These are phyloP conservation scores for Dysphania ambrosioides DNA, from an alignment of 148 eudicot genomes.

Conservation along the genomic window DNA sequence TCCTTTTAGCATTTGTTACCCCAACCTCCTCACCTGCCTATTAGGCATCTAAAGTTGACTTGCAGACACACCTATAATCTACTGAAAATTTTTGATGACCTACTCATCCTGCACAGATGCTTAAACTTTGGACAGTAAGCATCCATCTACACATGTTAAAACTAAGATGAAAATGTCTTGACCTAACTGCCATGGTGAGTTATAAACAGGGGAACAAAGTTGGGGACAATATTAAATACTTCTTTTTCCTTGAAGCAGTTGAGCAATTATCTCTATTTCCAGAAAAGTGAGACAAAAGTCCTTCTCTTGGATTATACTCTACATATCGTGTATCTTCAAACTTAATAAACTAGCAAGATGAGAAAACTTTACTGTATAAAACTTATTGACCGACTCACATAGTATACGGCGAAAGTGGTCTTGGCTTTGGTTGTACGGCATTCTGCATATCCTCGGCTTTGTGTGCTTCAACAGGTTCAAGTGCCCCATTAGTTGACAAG, in stretches of 20 bases:
- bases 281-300: not conserved
- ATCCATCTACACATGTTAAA: not conserved
- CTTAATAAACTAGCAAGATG: not conserved
- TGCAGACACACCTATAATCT: not conserved
- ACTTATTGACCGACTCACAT: slow-evolving; percentile 12
- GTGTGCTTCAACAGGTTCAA: slow-evolving; percentile 22
- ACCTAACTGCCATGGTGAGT: not conserved
- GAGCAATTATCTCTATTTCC: not conserved
- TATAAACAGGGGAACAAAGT: not conserved
- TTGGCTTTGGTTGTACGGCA: slow-evolving; percentile 17
- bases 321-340: not conserved
- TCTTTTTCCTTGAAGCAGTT: too few species aligned
- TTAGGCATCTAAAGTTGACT: not conserved
- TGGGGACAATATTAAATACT: not conserved
- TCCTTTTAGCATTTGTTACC: too few species aligned
- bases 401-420: slow-evolving; percentile 33
- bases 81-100: not conserved
- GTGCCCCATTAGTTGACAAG: slow-evolving; percentile 20
- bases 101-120: not conserved
- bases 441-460: slow-evolving; percentile 14
- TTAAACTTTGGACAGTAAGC: not conserved
- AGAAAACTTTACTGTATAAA: not conserved
- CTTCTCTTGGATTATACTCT: not conserved
- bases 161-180: not conserved
- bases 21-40: not conserved